phyloP scores from a whole-genome alignment of 2,329 filamentous ascomycete genomes.

The Fusarium sp. region DNA sequence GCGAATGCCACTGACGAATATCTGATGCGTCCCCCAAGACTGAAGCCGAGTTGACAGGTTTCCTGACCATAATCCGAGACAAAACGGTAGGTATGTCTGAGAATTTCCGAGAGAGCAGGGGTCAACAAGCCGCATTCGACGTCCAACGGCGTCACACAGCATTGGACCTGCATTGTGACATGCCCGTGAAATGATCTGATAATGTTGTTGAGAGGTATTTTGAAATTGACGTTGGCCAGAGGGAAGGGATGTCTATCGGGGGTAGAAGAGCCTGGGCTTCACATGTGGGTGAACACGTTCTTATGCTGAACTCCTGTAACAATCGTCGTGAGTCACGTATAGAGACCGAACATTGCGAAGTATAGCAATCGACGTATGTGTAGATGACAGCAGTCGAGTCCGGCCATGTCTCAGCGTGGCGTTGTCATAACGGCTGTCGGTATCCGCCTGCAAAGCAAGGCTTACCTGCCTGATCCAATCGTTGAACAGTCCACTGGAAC shows the following conservation, averaged over 20 bases:
- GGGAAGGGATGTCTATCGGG: background rate
- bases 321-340: background rate
- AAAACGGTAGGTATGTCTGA: slow-evolving; percentile 16
- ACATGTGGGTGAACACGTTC: background rate
- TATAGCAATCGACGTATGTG: background rate
- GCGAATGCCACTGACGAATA: background rate
- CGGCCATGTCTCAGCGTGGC: background rate
- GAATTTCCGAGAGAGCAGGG: slow-evolving; percentile 29
- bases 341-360: too few relatives aligned
- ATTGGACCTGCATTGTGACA: slow-evolving; percentile 33
- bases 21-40: background rate
- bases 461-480: background rate
- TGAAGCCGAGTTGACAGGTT: background rate
- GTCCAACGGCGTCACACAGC: slow-evolving; percentile 30
- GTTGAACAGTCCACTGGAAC: slow-evolving; percentile 3
- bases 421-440: background rate
- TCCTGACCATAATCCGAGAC: slow-evolving; percentile 6
- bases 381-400: slow-evolving; percentile 6
- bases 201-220: background rate
- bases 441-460: background rate
- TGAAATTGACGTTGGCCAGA: slow-evolving; percentile 21
- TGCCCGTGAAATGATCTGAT: slow-evolving; percentile 31
- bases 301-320: background rate
- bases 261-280: background rate
- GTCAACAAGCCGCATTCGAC: slow-evolving; percentile 13